Evolutionary conservation across 805 yeast genomes (phyloP).

Genomic region (Kluyveromyces aestuarii): DNA sequence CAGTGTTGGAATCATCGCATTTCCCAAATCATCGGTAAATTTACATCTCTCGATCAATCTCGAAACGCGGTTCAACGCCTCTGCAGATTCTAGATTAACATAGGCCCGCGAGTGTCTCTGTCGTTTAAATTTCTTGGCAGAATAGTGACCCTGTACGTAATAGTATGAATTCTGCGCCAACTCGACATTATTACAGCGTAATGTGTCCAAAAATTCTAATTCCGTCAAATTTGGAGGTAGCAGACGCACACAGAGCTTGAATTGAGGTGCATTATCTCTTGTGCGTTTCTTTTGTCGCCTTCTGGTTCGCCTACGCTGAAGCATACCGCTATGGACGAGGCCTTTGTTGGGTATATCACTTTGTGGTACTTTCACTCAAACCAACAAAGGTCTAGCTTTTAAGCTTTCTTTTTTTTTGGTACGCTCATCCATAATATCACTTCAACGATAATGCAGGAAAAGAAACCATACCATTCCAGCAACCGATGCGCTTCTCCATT

Average conservation of each 20-base stretch:
- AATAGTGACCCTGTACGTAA: constrained; percentile 24
- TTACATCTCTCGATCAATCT: constrained; percentile 20
- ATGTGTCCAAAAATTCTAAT: constrained; percentile 25
- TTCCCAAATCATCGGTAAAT: constrained; percentile 26
- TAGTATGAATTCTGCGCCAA: constrained; percentile 20
- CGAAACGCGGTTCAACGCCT: constrained; percentile 26
- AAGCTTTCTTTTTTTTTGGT: neutral
- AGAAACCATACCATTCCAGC: neutral
- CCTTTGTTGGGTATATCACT: too few species aligned
- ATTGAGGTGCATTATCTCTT: constrained; percentile 2
- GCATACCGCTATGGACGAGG: neutral
- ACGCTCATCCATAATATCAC: neutral
- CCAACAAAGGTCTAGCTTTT: too few species aligned
- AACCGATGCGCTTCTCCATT: too few species aligned
- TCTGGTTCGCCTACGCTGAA: constrained; percentile 3
- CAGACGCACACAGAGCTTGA: constrained; percentile 31
- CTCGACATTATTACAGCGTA: constrained; percentile 15
- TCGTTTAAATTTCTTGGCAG: constrained; percentile 25
- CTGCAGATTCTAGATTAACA: constrained; percentile 28
- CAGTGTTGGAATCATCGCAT: constrained; percentile 12
- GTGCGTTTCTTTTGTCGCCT: constrained; percentile 6
- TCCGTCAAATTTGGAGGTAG: constrained; percentile 36
- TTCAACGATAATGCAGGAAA: neutral
- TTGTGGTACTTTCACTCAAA: too few species aligned
- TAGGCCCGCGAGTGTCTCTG: constrained; percentile 38